Base-by-base conservation (phyloP, 176 grass and related monocot species). In the Phoenix roebelenii region DNA sequence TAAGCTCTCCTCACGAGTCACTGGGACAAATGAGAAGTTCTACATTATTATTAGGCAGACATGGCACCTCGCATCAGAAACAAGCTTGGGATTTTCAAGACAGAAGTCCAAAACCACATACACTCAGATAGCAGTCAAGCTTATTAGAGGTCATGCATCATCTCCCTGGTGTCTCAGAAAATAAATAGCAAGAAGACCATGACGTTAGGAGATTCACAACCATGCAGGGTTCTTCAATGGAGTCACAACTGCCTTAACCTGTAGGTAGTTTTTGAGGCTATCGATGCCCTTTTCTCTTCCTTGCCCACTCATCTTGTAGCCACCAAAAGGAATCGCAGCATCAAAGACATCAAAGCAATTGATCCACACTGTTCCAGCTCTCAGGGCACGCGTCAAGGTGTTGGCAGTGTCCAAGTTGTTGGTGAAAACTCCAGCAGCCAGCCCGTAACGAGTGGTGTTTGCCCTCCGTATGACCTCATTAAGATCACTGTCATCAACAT, bases 261-360 rank as follows among this genome's bases (percentile, higher is more conserved):
- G 88, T 52, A 92, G 65, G 81, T 98, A 89, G 87, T 89, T 85
- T 55, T 71, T 79, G n/a, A 98, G 87, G 64, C 84, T 85, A 67
- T 92, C 80, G 25, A 72, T 5, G 25, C 84, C 93, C 70, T 92
- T 98, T 81, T 89, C 93, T 64, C 93, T 49, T 1, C 93, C 93
- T 0, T 82, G 22, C 63, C 93, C 88, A 19, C 93, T 98, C 93
- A 92, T 92, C 74, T 92, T 98, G 84, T 79, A 92, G 10, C 93
- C 84, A 6, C 88, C 88, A 63, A 92, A 92, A 16, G 93, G 93
- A 68, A 98, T 89, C 24, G 79, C 67, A 0, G 84, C 93, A 67
- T 98, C 93, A 22, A 98, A 92, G n/a, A 98, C 57, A 58, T 92
- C 81, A 48, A 65, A 98, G 79, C 82, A 89, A 67, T 98, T 98